Conservation (phyloP, 495 filamentous ascomycete genomes). For the Hypomontagnella submonticulosa region DNA sequence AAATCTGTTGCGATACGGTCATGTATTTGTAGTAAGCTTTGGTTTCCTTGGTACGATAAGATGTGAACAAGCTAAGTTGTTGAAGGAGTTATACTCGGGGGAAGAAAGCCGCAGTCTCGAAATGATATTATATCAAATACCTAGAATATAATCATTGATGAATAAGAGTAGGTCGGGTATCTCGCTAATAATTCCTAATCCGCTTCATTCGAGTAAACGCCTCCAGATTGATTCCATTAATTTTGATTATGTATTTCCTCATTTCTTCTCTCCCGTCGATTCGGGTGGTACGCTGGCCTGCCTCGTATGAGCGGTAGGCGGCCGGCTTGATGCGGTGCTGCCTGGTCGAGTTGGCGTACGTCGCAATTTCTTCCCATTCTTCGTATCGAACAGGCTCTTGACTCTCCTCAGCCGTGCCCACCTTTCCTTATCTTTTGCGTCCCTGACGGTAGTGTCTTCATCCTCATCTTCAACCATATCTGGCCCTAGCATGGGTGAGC, state of each 20-base stretch:
- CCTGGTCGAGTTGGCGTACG: slow-evolving; percentile 47
- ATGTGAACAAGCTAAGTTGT: neutral
- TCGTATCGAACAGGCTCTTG: slow-evolving; percentile 68
- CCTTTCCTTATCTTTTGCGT: slow-evolving; percentile 65
- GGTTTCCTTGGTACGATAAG: no score
- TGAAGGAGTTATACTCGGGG: no score
- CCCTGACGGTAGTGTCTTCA: slow-evolving; percentile 55
- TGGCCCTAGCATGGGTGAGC: slow-evolving; percentile 15
- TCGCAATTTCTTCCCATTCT: slow-evolving; percentile 56
- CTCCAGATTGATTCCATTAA: neutral
- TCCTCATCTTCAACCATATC: slow-evolving; percentile 50
- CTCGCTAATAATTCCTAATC: slow-evolving; percentile 19
- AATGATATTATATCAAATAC: slow-evolving; percentile 14
- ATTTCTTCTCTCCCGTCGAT: slow-evolving; percentile 26
- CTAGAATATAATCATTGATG: neutral
- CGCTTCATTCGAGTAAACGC: slow-evolving; percentile 6
- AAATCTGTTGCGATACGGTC: no score
- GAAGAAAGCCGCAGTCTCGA: slow-evolving; percentile 12
- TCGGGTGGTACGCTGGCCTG: slow-evolving; percentile 40
- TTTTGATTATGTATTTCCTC: slow-evolving; percentile 5
- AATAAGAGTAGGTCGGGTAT: slow-evolving; percentile 28
- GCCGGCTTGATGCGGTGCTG: slow-evolving; percentile 36
- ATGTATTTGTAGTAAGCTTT: no score
- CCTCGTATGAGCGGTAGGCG: slow-evolving; percentile 41
- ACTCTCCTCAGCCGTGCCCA: slow-evolving; percentile 65